phyloP scores from a whole-genome alignment of 352 stramenopile species.

The Pythium folliculosum region DNA sequence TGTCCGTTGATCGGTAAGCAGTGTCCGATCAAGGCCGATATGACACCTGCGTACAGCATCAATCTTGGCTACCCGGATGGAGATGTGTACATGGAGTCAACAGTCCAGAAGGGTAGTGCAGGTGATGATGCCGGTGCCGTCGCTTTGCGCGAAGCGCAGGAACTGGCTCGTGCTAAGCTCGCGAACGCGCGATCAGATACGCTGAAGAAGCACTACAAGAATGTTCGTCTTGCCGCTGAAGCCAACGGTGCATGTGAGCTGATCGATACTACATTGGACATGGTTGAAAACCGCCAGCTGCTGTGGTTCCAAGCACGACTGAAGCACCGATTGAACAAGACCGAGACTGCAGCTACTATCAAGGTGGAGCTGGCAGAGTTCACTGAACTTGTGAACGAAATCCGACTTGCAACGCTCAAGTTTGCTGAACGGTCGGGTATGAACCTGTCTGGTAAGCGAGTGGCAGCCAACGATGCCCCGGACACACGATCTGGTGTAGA shows the following conservation, averaged over 20 bases:
- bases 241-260: conserved; percentile 79
- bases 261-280: conserved; percentile 75
- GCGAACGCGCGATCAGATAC: conserved; percentile 75
- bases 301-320: conserved; percentile 77
- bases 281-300: conserved; percentile 70
- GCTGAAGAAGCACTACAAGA: conserved; percentile 90
- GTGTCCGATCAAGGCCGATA: conserved; percentile 89
- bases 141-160: conserved; percentile 67
- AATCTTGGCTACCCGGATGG: conserved; percentile 83
- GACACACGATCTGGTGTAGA: conserved; percentile 82
- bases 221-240: conserved; percentile 76
- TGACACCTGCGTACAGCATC: conserved; percentile 64
- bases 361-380: conserved; percentile 86
- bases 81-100: conserved; percentile 78
- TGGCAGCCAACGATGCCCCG: conserved; percentile 58
- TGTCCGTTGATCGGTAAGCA: conserved; percentile 91
- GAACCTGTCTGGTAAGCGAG: conserved; percentile 52
- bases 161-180: conserved; percentile 57
- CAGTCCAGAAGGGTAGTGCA: conserved; percentile 61
- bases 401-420: conserved; percentile 73
- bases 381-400: conserved; percentile 78
- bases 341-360: conserved; percentile 81
- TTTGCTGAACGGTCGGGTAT: conserved; percentile 86
- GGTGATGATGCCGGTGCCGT: conserved; percentile 77
- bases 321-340: conserved; percentile 70